phyloP scores from a whole-genome alignment of 345 rosid genomes.

The Acer campestre region DNA sequence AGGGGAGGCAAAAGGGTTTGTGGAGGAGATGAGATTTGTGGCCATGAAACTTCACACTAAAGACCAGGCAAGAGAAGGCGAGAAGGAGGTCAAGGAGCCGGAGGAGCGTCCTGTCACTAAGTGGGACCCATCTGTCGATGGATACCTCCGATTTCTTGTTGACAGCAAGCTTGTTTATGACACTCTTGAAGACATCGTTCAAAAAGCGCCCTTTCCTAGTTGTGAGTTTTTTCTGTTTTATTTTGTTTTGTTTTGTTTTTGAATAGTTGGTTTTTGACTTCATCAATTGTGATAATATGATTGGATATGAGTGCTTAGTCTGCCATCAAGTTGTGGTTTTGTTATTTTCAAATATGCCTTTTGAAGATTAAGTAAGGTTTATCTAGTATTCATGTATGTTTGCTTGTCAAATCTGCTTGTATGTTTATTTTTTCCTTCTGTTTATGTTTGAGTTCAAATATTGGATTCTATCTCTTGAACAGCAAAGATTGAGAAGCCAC shows the following conservation, averaged over 20 bases:
- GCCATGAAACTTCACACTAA: constrained; percentile 91
- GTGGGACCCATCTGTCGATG: constrained; percentile 85
- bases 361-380: too few relatives aligned
- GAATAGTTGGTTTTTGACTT: too few relatives aligned
- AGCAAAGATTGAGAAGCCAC: too few relatives aligned
- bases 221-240: constrained; percentile 53
- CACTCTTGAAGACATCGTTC: constrained; percentile 75
- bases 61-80: constrained; percentile 90
- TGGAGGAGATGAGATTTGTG: constrained; percentile 99
- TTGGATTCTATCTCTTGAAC: too few relatives aligned
- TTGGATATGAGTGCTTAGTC: background rate
- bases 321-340: too few relatives aligned
- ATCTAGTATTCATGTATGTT: background rate
- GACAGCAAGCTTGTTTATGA: constrained; percentile 93
- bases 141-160: constrained; percentile 84
- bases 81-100: constrained; percentile 69
- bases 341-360: too few relatives aligned
- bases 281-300: background rate
- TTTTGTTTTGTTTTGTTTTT: too few relatives aligned
- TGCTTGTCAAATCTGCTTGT: background rate
- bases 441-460: too few relatives aligned
- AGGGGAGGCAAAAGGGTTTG: constrained; percentile 90
- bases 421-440: background rate
- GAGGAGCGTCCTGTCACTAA: constrained; percentile 64
- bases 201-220: constrained; percentile 59